Percentiles rank a stretch among this genome's conserved stretches.
phyloP scores from a whole-genome alignment of 192 early-diverging fungal genomes.

The Coemansia sp. region DNA sequence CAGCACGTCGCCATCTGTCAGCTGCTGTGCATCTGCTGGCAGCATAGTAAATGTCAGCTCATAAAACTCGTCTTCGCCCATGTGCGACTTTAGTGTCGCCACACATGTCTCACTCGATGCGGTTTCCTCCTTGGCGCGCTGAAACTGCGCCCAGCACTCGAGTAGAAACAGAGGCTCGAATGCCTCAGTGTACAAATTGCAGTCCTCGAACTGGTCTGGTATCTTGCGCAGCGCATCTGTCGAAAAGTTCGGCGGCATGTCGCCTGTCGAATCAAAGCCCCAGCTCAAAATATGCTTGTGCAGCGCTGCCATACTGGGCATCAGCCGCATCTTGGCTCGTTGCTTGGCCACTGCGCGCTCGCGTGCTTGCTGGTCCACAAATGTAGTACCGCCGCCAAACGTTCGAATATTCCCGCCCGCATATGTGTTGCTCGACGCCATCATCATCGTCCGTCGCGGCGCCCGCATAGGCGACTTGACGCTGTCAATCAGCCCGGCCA shows the following conservation, averaged over 20 bases:
- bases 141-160: slow-evolving; percentile 84
- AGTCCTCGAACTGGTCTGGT: slow-evolving; percentile 59
- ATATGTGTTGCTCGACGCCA: slow-evolving; percentile 13
- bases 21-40: slow-evolving; percentile 37
- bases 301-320: slow-evolving; percentile 57
- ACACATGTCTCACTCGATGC: slow-evolving; percentile 26
- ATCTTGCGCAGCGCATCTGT: slow-evolving; percentile 46
- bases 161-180: slow-evolving; percentile 84
- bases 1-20: slow-evolving; percentile 66
- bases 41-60: slow-evolving; percentile 62
- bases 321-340: slow-evolving; percentile 46
- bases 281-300: slow-evolving; percentile 65
- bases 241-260: slow-evolving; percentile 56
- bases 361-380: slow-evolving; percentile 18
- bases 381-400: neutral
- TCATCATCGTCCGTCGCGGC: slow-evolving; percentile 14
- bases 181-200: slow-evolving; percentile 59
- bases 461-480: slow-evolving; percentile 5
- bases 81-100: slow-evolving; percentile 53
- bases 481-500: slow-evolving; percentile 28
- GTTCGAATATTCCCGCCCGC: neutral
- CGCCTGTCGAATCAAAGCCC: slow-evolving; percentile 56
- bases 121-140: slow-evolving; percentile 67
- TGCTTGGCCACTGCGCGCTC: slow-evolving; percentile 43
- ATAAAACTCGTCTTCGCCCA: slow-evolving; percentile 72